These are phyloP conservation scores for Kluyveromyces aestuarii DNA, from an alignment of 805 yeast species.

Conservation along the genomic window DNA sequence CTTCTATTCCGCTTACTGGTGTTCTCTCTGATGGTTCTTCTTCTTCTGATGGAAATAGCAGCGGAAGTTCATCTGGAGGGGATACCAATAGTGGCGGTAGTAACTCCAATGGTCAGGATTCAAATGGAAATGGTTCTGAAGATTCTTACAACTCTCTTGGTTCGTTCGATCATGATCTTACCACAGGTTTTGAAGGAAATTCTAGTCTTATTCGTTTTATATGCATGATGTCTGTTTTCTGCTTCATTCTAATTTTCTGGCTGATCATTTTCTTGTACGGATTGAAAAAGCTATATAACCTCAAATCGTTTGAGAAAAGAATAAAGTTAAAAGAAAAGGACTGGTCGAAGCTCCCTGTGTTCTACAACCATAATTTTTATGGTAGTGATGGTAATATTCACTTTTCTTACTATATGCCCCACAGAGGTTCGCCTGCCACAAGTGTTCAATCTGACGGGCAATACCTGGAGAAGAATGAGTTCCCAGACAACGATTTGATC, in stretches of 20 bases:
- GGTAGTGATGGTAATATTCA: not conserved
- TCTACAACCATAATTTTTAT: not conserved
- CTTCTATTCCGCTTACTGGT: conserved; percentile 18
- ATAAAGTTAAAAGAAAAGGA: not conserved
- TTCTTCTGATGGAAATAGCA: conserved; percentile 24
- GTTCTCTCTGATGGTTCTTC: conserved; percentile 10
- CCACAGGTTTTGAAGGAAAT: not conserved
- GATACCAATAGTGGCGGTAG: conserved; percentile 6
- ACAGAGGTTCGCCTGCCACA: not conserved
- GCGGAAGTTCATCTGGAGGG: conserved; percentile 22
- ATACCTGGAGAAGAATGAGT: conserved; percentile 2
- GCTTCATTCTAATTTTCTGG: not conserved
- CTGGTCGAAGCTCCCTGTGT: not conserved
- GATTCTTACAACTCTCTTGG: conserved; percentile 2
- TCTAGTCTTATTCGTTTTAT: not conserved
- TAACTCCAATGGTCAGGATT: conserved; percentile 8
- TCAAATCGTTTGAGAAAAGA: not conserved
- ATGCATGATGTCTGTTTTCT: not conserved
- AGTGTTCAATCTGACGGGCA: not conserved
- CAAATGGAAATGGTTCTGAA: conserved; percentile 4
- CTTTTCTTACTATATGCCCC: not conserved
- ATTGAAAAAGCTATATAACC: not conserved
- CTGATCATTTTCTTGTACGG: not conserved
- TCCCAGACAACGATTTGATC: conserved; percentile 8
- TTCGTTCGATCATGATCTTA: conserved; percentile 2